phyloP scores from a whole-genome alignment of 257 asterid genomes.

The Pogostemon cablin region DNA sequence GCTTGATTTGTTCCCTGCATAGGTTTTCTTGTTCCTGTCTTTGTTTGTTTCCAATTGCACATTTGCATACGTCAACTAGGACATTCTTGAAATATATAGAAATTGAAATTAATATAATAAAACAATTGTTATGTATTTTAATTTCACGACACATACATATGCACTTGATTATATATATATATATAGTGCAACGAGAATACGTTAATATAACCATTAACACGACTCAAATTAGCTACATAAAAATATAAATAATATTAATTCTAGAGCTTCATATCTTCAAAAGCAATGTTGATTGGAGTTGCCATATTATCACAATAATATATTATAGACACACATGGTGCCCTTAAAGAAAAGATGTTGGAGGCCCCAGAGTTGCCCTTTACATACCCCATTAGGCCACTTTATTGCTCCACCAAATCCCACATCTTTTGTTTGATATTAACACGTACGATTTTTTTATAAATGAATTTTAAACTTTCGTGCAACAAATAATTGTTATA shows the following conservation, averaged over 20 bases:
- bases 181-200: too few relatives aligned
- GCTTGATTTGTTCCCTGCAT: constrained; percentile 31
- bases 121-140: too few relatives aligned
- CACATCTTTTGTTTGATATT: constrained; percentile 12
- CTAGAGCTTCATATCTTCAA: too few relatives aligned
- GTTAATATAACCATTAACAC: too few relatives aligned
- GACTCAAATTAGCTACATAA: too few relatives aligned
- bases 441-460: not conserved
- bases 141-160: too few relatives aligned
- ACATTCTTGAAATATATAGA: not conserved
- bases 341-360: constrained; percentile 40
- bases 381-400: constrained; percentile 32
- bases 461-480: not conserved
- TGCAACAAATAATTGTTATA: not conserved
- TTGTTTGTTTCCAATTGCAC: constrained; percentile 18
- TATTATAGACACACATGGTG: constrained; percentile 19
- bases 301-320: too few relatives aligned
- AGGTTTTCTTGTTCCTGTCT: constrained; percentile 37
- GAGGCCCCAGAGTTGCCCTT: constrained; percentile 26
- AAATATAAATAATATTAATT: too few relatives aligned
- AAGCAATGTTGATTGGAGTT: too few relatives aligned
- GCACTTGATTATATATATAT: too few relatives aligned
- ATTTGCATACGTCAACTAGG: constrained; percentile 15
- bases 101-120: too few relatives aligned
- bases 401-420: constrained; percentile 30